A percentile compares a stretch with the other conserved stretches of the same genome.
Evolutionary conservation across 768 basidiomycete genomes (phyloP).

Genomic region (Mycena chlorophos): DNA sequence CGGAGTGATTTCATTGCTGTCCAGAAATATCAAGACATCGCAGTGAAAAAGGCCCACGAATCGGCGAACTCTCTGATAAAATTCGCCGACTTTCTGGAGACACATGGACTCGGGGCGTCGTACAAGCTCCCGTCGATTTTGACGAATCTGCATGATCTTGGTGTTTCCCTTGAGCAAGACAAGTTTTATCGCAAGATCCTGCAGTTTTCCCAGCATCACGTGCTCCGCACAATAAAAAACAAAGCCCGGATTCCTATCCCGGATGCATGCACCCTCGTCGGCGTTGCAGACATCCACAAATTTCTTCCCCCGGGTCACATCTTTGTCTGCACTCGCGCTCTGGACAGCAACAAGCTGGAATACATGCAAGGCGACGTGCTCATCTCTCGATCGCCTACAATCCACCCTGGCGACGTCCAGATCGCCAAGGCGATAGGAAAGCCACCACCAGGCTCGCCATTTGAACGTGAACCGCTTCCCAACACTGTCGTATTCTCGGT

Average conservation of each 20-base stretch:
- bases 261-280: slow-evolving; percentile 65
- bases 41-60: slow-evolving; percentile 47
- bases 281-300: slow-evolving; percentile 65
- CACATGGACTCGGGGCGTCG: slow-evolving; percentile 56
- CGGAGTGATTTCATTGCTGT: neutral
- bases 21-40: slow-evolving; percentile 48
- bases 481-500: slow-evolving; percentile 70
- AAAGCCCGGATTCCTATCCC: slow-evolving; percentile 68
- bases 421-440: slow-evolving; percentile 58
- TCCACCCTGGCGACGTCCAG: slow-evolving; percentile 70
- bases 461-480: slow-evolving; percentile 48
- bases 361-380: slow-evolving; percentile 57
- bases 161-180: slow-evolving; percentile 39
- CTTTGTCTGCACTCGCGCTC: slow-evolving; percentile 57
- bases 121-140: slow-evolving; percentile 54
- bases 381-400: slow-evolving; percentile 65
- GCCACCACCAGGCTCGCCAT: slow-evolving; percentile 57
- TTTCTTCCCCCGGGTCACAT: slow-evolving; percentile 55
- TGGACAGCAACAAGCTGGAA: slow-evolving; percentile 32
- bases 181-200: slow-evolving; percentile 54
- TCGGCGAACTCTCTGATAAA: slow-evolving; percentile 43
- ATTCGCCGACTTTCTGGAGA: slow-evolving; percentile 53
- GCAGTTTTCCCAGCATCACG: slow-evolving; percentile 57
- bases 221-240: slow-evolving; percentile 66
- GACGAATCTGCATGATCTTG: slow-evolving; percentile 49